A percentile compares a stretch with the other conserved stretches of the same genome.
Conservation (phyloP, 768 basidiomycete genomes). For the Mycena olivaceomarginata region DNA sequence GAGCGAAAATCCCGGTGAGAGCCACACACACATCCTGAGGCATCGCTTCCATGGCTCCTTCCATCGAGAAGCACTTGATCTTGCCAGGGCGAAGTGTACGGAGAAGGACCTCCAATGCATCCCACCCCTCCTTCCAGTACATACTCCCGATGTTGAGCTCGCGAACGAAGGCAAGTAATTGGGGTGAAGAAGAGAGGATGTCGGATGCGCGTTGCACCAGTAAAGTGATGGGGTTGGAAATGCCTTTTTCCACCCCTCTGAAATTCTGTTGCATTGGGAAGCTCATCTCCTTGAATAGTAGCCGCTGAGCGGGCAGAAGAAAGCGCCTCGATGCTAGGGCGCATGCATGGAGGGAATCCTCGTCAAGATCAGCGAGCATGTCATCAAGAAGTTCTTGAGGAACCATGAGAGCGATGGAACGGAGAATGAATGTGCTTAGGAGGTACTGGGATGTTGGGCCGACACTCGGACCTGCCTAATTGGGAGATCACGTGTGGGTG, state of each 20-base stretch:
- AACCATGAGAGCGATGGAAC: neutral
- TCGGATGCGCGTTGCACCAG: neutral
- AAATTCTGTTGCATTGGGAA: neutral
- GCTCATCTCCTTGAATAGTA: neutral
- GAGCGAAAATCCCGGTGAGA: neutral
- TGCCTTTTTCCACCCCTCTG: neutral
- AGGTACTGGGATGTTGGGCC: too few species aligned
- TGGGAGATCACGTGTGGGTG: too few species aligned
- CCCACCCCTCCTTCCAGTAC: neutral
- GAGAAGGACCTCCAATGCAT: neutral
- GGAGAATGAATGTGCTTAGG: neutral
- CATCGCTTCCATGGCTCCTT: neutral
- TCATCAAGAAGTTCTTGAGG: neutral
- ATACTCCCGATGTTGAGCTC: neutral
- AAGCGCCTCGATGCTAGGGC: neutral
- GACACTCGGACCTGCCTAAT: too few species aligned
- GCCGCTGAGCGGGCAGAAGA: neutral
- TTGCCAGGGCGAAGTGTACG: neutral
- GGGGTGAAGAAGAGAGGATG: neutral
- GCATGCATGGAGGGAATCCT: neutral
- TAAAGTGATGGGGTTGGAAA: neutral
- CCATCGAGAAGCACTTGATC: neutral
- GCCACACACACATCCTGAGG: neutral
- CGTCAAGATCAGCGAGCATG: neutral
- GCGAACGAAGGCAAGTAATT: neutral